A percentile compares a stretch with the other conserved stretches of the same genome.
phyloP scores from a whole-genome alignment of 306 rosid genomes.

The Quercus parvula region DNA sequence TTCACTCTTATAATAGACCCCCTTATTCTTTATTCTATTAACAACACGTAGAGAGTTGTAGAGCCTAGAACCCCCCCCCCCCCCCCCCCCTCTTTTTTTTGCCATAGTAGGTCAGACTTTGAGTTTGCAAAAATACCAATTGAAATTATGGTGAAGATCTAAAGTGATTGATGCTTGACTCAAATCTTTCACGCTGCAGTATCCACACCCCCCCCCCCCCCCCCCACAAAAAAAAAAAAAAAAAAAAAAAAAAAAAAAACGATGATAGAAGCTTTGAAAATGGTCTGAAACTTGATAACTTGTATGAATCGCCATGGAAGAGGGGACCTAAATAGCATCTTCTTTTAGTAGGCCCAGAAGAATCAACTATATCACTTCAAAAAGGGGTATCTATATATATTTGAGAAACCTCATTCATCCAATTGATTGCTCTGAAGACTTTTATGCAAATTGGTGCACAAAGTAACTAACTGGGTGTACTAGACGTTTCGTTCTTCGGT shows the following conservation, averaged over 20 bases:
- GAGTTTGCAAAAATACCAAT: background rate
- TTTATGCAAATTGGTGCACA: slow-evolving; percentile 7
- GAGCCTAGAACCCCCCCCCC: background rate
- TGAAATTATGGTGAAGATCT: too few relatives aligned
- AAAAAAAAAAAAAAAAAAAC: too few relatives aligned
- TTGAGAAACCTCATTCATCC: background rate
- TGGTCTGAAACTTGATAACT: background rate
- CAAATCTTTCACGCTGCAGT: background rate
- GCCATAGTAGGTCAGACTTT: background rate
- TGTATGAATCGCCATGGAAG: background rate
- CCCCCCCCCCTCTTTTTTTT: too few relatives aligned
- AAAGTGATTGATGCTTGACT: background rate
- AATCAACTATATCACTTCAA: slow-evolving; percentile 33
- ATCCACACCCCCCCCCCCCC: accelerated
- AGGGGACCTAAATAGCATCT: slow-evolving; percentile 30
- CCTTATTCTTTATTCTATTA: background rate
- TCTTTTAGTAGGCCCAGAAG: slow-evolving; percentile 43
- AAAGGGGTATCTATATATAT: slow-evolving; percentile 23
- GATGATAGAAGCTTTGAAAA: slow-evolving; percentile 29
- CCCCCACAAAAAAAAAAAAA: too few relatives aligned
- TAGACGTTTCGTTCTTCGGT: slow-evolving; percentile 17
- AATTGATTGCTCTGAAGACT: slow-evolving; percentile 31
- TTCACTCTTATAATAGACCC: background rate
- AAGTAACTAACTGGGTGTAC: slow-evolving; percentile 22
- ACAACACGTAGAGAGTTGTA: background rate